Evolutionary conservation across 2,329 filamentous ascomycete species (phyloP).

Genomic region (Colletotrichum somersetense): DNA sequence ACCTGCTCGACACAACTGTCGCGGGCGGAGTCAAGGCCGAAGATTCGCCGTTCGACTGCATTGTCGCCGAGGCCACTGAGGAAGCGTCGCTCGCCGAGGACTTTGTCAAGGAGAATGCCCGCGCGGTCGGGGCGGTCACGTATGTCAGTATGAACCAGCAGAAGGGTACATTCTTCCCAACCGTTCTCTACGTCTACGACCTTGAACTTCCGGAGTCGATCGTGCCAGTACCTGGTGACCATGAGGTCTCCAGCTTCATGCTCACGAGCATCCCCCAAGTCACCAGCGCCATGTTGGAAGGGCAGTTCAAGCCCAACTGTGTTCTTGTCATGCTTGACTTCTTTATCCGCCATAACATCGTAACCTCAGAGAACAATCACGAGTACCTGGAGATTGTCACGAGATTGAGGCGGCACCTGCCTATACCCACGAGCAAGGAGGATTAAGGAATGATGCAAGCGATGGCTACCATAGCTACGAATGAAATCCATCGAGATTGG

Average conservation of each 20-base stretch:
- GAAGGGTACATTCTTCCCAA: slow-evolving; percentile 46
- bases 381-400: slow-evolving; percentile 77
- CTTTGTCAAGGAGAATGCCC: slow-evolving; percentile 46
- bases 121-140: slow-evolving; percentile 52
- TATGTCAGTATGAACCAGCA: slow-evolving; percentile 40
- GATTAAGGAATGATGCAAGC: not conserved
- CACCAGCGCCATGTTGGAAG: slow-evolving; percentile 69
- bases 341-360: slow-evolving; percentile 79
- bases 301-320: slow-evolving; percentile 89
- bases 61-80: slow-evolving; percentile 79
- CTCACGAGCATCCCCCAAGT: slow-evolving; percentile 74
- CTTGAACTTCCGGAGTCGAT: slow-evolving; percentile 72
- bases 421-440: slow-evolving; percentile 50
- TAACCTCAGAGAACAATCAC: slow-evolving; percentile 79
- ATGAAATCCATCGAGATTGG: not conserved
- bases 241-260: slow-evolving; percentile 82
- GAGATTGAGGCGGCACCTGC: slow-evolving; percentile 59
- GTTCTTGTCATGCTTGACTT: slow-evolving; percentile 85
- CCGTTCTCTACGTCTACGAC: slow-evolving; percentile 79
- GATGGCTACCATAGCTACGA: too few species aligned
- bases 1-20: slow-evolving; percentile 84
- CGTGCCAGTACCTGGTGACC: slow-evolving; percentile 76
- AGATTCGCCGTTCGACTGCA: slow-evolving; percentile 74
- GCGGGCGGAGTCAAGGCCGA: slow-evolving; percentile 80
- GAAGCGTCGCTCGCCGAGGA: slow-evolving; percentile 67